A percentile compares a stretch with the other conserved stretches of the same genome.
Evolutionary conservation across 2,329 filamentous ascomycete species (phyloP).

Genomic region (Trichoderma oligosporum): DNA sequence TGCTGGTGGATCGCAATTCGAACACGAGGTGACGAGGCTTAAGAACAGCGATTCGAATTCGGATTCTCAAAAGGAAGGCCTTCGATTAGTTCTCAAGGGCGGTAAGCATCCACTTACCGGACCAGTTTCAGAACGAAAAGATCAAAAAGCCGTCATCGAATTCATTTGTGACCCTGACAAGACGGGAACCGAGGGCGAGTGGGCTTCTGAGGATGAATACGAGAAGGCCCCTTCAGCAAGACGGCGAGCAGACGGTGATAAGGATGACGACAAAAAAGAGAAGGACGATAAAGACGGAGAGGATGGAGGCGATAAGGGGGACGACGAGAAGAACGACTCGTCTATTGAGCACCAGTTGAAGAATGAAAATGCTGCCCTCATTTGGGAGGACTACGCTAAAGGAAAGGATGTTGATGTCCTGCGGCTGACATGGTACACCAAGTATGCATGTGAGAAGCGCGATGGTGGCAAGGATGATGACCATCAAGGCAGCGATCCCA

Average conservation of each 20-base stretch:
- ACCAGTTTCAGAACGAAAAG: slow-evolving; percentile 43
- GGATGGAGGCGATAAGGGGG: slow-evolving; percentile 39
- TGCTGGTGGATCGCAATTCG: slow-evolving; percentile 55
- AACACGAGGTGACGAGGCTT: slow-evolving; percentile 63
- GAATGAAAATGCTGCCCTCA: slow-evolving; percentile 59
- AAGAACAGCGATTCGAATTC: slow-evolving; percentile 60
- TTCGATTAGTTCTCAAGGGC: slow-evolving; percentile 65
- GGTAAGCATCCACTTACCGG: slow-evolving; percentile 54
- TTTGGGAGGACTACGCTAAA: slow-evolving; percentile 69
- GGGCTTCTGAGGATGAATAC: slow-evolving; percentile 50
- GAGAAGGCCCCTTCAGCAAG: slow-evolving; percentile 20
- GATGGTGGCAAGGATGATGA: slow-evolving; percentile 43
- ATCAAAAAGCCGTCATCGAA: slow-evolving; percentile 76
- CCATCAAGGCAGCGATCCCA: slow-evolving; percentile 43
- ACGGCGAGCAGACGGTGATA: slow-evolving; percentile 28
- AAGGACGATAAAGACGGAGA: slow-evolving; percentile 30
- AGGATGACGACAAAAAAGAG: slow-evolving; percentile 27
- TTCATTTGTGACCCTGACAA: slow-evolving; percentile 74
- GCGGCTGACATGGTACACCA: slow-evolving; percentile 79
- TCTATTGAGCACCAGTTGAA: slow-evolving; percentile 50
- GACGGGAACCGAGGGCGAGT: slow-evolving; percentile 71
- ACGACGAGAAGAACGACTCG: slow-evolving; percentile 39
- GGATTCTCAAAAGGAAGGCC: slow-evolving; percentile 66
- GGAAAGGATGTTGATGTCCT: slow-evolving; percentile 60
- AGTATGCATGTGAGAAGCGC: slow-evolving; percentile 71